Evolutionary conservation across 257 asterid genomes (phyloP).

Genomic region (Lithospermum erythrorhizon): DNA sequence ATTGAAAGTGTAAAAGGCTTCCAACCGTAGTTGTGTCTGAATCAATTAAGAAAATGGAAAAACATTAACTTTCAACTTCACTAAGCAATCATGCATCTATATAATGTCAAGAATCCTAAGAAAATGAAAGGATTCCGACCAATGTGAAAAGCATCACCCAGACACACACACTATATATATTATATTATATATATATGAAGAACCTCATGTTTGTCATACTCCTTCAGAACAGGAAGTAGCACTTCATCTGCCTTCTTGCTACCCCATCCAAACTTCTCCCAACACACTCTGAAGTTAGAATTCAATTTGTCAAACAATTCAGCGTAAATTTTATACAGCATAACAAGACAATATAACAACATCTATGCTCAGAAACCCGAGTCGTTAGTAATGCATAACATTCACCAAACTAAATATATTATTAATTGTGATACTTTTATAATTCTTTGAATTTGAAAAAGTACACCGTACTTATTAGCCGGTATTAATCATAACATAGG

Average conservation of each 20-base stretch:
- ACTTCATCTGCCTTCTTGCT: conserved; percentile 70
- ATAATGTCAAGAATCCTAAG: background rate
- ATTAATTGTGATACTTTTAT: too few relatives aligned
- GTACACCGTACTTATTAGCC: background rate
- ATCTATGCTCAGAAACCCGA: background rate
- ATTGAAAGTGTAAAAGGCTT: conserved; percentile 89
- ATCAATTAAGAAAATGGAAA: conserved; percentile 16
- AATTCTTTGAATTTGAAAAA: background rate
- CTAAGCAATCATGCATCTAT: background rate
- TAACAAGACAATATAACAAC: background rate
- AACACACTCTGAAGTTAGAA: conserved; percentile 55
- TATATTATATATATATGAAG: background rate
- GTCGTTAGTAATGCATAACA: too few relatives aligned
- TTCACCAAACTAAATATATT: too few relatives aligned
- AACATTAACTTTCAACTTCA: background rate
- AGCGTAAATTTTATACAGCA: background rate
- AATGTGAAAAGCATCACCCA: background rate
- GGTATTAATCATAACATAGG: too few relatives aligned
- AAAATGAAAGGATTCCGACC: background rate
- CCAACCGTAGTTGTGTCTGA: conserved; percentile 90
- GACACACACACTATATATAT: background rate
- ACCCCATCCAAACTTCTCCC: conserved; percentile 91
- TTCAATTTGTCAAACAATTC: background rate
- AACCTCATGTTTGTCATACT: conserved; percentile 88
- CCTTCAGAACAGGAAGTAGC: conserved; percentile 78